A percentile compares a stretch with the other conserved stretches of the same genome.
Evolutionary conservation across 257 asterid species (phyloP).

Genomic region (Sherardia arvensis): DNA sequence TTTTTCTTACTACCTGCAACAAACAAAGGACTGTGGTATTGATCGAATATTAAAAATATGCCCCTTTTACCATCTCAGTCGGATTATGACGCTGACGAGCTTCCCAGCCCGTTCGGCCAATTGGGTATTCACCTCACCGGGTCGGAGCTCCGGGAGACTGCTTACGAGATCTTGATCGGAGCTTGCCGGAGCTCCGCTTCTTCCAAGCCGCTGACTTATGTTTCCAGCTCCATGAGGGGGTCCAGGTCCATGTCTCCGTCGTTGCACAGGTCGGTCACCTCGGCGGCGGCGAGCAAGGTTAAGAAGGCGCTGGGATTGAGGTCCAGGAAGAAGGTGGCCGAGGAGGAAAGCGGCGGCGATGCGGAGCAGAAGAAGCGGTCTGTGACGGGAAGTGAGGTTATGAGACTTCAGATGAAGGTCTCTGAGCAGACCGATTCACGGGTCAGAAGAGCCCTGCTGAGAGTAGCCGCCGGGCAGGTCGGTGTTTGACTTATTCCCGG

Average conservation of each 20-base stretch:
- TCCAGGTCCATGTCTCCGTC: slow-evolving; percentile 25
- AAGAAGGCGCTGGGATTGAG: slow-evolving; percentile 74
- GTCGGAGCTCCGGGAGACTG: slow-evolving; percentile 81
- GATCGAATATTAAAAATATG: no score
- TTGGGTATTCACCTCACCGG: slow-evolving; percentile 47
- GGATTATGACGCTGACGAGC: background rate
- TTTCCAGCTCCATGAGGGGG: slow-evolving; percentile 37
- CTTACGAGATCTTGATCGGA: slow-evolving; percentile 77
- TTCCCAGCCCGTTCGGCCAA: slow-evolving; percentile 53
- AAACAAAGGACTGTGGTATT: no score
- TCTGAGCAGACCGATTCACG: slow-evolving; percentile 79
- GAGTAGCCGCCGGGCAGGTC: slow-evolving; percentile 91
- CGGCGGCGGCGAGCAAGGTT: slow-evolving; percentile 53
- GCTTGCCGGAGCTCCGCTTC: slow-evolving; percentile 70
- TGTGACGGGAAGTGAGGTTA: slow-evolving; percentile 49
- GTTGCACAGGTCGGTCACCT: slow-evolving; percentile 31
- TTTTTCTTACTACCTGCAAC: background rate
- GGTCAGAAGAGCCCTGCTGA: slow-evolving; percentile 61
- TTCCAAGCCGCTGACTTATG: slow-evolving; percentile 60
- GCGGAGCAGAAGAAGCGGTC: slow-evolving; percentile 25
- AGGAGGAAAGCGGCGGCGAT: slow-evolving; percentile 11
- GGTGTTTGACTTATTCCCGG: background rate
- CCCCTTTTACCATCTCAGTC: no score
- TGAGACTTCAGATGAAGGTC: slow-evolving; percentile 81
- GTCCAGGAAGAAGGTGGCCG: slow-evolving; percentile 30